A percentile compares a stretch with the other conserved stretches of the same genome.
Conservation (phyloP, 2,329 filamentous ascomycete species). For the Verticillium tricorpus region DNA sequence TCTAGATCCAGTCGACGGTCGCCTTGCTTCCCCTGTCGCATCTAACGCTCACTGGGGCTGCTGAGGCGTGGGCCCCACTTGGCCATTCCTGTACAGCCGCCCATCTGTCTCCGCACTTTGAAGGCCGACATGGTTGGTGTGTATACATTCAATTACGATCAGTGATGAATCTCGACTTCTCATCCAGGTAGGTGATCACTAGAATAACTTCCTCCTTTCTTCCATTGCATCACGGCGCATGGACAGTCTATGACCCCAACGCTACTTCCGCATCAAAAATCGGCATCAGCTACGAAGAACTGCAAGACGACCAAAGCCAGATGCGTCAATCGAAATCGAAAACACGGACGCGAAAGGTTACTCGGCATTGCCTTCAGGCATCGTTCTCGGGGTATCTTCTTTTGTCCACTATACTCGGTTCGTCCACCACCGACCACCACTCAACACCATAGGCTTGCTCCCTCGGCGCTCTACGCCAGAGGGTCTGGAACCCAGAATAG, state of each 20-base stretch:
- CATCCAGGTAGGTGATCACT: no score
- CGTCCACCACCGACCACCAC: background rate
- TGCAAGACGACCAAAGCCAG: no score
- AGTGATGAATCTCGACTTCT: no score
- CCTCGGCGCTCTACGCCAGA: conserved; percentile 33
- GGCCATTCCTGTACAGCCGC: background rate
- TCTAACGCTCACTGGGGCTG: background rate
- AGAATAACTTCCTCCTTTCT: no score
- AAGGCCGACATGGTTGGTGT: no score
- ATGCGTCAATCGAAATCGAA: background rate
- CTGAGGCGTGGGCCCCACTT: background rate
- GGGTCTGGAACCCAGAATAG: conserved; percentile 75
- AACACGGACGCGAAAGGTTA: background rate
- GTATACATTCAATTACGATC: no score
- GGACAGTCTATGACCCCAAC: no score
- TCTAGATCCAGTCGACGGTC: background rate
- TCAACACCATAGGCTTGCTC: background rate
- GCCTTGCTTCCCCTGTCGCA: background rate
- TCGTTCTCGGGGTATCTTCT: background rate
- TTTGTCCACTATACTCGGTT: background rate
- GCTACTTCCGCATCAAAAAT: no score
- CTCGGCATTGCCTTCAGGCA: background rate
- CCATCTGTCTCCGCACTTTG: no score
- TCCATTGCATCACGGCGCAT: no score
- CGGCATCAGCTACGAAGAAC: no score